Conservation (phyloP, 2,329 filamentous ascomycete genomes). For the Alternaria hordeiaustralica region DNA sequence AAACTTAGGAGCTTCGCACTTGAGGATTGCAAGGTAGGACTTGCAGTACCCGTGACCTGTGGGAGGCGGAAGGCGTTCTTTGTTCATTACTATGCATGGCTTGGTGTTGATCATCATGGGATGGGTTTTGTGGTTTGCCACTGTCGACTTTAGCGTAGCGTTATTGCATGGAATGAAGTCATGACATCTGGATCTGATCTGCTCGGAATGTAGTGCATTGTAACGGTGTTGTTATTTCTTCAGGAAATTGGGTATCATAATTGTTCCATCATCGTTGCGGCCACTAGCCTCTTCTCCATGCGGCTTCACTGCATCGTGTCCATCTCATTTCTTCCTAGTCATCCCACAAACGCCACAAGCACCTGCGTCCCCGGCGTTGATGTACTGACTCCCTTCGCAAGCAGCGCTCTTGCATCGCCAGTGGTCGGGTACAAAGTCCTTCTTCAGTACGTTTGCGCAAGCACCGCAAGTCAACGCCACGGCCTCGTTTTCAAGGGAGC, state of each 20-base stretch:
- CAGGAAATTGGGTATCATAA: background rate
- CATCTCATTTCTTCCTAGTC: conserved; percentile 1
- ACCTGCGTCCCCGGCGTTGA: conserved; percentile 73
- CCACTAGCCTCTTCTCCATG: background rate
- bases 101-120: conserved; percentile 8
- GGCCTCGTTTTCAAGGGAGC: conserved; percentile 69
- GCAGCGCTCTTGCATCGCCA: conserved; percentile 68
- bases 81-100: conserved; percentile 32
- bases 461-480: conserved; percentile 66
- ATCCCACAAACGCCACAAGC: conserved; percentile 72
- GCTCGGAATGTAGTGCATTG: background rate
- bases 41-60: conserved; percentile 25
- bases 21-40: conserved; percentile 26
- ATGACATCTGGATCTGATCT: background rate
- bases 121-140: background rate
- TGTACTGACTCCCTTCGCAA: conserved; percentile 65
- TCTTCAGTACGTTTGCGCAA: conserved; percentile 73
- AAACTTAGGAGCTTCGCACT: conserved; percentile 54
- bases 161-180: conserved; percentile 11
- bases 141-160: background rate
- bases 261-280: background rate
- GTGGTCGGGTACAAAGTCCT: conserved; percentile 58
- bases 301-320: background rate
- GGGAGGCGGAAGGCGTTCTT: conserved; percentile 31
- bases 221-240: background rate